Conservation (phyloP, 225 moss, liverwort and hornwort species). For the Bryum argenteum region DNA sequence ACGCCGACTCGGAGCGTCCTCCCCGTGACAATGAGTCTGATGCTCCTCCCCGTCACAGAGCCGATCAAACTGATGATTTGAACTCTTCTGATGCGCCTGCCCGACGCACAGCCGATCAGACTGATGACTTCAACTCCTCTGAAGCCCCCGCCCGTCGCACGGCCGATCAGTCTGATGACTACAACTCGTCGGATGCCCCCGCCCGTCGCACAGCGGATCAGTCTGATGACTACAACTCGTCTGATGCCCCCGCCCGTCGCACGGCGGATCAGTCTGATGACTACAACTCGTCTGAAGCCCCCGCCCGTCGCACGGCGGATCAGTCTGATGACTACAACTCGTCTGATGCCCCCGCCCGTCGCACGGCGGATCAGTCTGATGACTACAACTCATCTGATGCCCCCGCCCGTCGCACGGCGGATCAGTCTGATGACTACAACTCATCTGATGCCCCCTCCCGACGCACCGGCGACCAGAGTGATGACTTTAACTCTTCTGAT, state of each 20-base stretch:
- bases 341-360: neutral
- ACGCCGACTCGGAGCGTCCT: neutral
- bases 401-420: neutral
- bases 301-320: neutral
- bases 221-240: neutral
- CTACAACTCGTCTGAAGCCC: neutral
- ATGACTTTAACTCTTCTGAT: neutral
- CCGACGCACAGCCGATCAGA: neutral
- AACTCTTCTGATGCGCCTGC: neutral
- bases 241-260: neutral
- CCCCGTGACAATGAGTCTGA: neutral
- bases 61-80: neutral
- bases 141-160: neutral
- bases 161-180: neutral
- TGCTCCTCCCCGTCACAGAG: neutral
- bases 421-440: neutral
- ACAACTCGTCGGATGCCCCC: neutral
- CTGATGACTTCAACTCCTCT: neutral
- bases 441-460: neutral
- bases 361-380: conserved; percentile 1
- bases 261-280: neutral
- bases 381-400: neutral
- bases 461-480: neutral
- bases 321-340: neutral
- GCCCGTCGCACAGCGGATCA: neutral